A percentile compares a stretch with the other conserved stretches of the same genome.
Evolutionary conservation across 306 rosid genomes (phyloP).

Genomic region (Dalbergia cochinchinensis): DNA sequence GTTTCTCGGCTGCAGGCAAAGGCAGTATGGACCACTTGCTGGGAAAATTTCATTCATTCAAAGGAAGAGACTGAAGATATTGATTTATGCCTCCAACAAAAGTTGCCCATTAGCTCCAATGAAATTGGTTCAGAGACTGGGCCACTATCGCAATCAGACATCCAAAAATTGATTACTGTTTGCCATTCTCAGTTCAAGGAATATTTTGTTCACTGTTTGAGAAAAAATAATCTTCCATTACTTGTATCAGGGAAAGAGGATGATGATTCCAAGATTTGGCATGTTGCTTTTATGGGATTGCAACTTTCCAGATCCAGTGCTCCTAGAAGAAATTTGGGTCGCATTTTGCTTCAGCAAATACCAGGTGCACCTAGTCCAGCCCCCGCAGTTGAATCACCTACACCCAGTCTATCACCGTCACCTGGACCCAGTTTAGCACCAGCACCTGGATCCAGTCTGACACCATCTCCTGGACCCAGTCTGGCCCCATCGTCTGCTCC

Average conservation of each 20-base stretch:
- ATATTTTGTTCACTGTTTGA: constrained; percentile 65
- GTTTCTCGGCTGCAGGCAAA: constrained; percentile 67
- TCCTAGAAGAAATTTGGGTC: constrained; percentile 61
- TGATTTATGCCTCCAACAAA: constrained; percentile 56
- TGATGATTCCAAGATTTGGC: constrained; percentile 63
- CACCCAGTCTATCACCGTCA: constrained; percentile 37
- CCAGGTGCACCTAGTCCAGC: constrained; percentile 53
- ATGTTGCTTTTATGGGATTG: constrained; percentile 49
- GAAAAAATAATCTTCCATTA: constrained; percentile 56
- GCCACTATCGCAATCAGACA: constrained; percentile 53
- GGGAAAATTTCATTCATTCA: constrained; percentile 61
- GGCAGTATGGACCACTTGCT: constrained; percentile 63
- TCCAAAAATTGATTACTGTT: constrained; percentile 56
- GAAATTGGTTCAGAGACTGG: constrained; percentile 50
- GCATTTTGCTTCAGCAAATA: constrained; percentile 55
- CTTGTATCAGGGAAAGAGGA: constrained; percentile 62
- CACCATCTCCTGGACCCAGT: constrained; percentile 31
- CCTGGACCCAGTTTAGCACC: constrained; percentile 45
- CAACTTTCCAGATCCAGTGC: constrained; percentile 47
- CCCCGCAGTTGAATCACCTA: constrained; percentile 49
- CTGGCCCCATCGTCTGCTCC: constrained; percentile 23
- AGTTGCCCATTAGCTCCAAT: constrained; percentile 45
- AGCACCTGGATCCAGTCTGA: constrained; percentile 28
- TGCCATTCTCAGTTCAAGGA: constrained; percentile 68
- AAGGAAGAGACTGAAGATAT: constrained; percentile 53